Percentiles rank a stretch among this genome's conserved stretches.
Evolutionary conservation across 2,329 filamentous ascomycete species (phyloP).

Genomic region (Colletotrichum sp.): DNA sequence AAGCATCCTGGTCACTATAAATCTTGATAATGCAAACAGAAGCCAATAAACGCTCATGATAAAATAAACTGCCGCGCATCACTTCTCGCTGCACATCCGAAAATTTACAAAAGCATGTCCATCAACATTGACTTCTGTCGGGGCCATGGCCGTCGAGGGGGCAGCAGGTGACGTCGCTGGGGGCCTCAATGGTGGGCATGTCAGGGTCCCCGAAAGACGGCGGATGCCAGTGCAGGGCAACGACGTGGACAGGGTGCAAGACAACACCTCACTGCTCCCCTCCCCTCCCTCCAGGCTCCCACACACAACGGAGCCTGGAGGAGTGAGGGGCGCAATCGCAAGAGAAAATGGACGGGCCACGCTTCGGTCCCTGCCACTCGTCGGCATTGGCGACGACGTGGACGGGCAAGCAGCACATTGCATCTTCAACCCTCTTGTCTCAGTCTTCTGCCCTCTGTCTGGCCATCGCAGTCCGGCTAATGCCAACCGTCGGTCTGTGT

Average conservation of each 20-base stretch:
- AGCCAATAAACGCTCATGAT: neutral
- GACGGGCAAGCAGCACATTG: neutral
- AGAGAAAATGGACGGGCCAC: neutral
- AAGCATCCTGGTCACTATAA: neutral
- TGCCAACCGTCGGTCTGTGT: neutral
- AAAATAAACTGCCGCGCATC: neutral
- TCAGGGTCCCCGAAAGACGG: constrained; percentile 2
- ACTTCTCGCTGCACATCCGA: neutral
- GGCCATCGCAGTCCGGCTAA: neutral
- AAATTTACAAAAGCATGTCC: neutral
- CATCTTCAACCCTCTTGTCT: neutral
- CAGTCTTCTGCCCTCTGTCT: neutral
- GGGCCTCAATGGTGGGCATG: constrained; percentile 1
- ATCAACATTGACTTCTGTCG: neutral
- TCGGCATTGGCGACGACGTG: neutral
- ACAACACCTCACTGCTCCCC: neutral
- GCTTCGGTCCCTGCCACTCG: neutral
- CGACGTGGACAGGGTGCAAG: neutral
- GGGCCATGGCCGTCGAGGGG: neutral
- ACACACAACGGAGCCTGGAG: neutral
- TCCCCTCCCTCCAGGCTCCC: neutral
- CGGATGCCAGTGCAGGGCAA: constrained; percentile 9
- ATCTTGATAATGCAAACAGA: neutral
- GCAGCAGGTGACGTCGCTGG: constrained; percentile 12
- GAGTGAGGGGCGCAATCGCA: neutral